Evolutionary conservation across 148 eudicot genomes (phyloP).

Genomic region (Fagopyrum homotropicum): DNA sequence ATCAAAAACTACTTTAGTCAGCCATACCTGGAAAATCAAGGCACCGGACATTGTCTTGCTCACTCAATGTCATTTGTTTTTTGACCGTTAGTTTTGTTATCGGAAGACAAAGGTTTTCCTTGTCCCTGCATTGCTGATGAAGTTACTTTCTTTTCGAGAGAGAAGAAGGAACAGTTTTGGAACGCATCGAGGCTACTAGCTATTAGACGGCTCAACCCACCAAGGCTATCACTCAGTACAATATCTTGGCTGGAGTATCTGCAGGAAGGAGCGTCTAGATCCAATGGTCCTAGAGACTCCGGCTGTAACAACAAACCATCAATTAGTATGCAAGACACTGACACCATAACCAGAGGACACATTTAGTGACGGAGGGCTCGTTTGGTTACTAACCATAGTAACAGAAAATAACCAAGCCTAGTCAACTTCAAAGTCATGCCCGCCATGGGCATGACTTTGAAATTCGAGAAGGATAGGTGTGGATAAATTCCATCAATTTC

Average conservation of each 20-base stretch:
- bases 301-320: conserved; percentile 45
- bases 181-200: conserved; percentile 92
- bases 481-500: no score
- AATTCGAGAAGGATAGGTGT: no score
- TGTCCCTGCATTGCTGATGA: conserved; percentile 41
- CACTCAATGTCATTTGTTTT: neutral
- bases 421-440: no score
- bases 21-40: conserved; percentile 8
- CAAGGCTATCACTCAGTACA: conserved; percentile 77
- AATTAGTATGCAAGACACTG: neutral
- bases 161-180: conserved; percentile 69
- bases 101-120: conserved; percentile 36
- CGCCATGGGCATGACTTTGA: no score
- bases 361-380: no score
- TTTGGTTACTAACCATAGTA: no score
- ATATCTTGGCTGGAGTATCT: conserved; percentile 75
- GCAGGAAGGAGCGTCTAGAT: conserved; percentile 65
- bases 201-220: conserved; percentile 81
- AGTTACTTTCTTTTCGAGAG: conserved; percentile 52
- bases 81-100: conserved; percentile 27
- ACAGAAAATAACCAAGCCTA: no score
- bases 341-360: neutral
- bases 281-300: conserved; percentile 91
- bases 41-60: neutral
- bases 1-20: neutral